These are phyloP conservation scores for Setaria viridis DNA, from an alignment of 202 grass and related monocot genomes.

Conservation along the genomic window DNA sequence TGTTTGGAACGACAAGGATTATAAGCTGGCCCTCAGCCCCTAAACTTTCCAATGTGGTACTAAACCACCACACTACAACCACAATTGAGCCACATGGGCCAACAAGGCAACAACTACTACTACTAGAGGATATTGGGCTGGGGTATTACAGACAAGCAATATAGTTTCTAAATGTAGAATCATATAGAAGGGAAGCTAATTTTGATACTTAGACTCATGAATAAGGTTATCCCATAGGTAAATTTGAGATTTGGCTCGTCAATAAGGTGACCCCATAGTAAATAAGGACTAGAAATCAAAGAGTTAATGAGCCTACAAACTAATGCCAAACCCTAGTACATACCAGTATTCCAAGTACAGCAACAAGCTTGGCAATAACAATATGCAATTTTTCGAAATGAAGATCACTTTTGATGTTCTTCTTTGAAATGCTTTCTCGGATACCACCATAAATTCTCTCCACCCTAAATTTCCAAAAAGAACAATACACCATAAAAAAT, in stretches of 20 bases:
- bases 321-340: constrained; percentile 30
- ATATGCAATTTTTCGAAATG: constrained; percentile 63
- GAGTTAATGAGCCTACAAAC: background rate
- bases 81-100: no score
- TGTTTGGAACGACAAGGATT: no score
- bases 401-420: constrained; percentile 48
- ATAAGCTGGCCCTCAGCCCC: no score
- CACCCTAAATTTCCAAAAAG: constrained; percentile 64
- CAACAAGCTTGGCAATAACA: constrained; percentile 84
- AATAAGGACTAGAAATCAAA: background rate
- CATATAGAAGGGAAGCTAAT: no score
- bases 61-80: no score
- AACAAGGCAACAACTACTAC: no score
- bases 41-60: no score
- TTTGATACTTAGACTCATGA: background rate
- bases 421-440: constrained; percentile 60
- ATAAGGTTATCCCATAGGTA: background rate
- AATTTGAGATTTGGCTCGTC: background rate
- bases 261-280: constrained; percentile 6
- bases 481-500: constrained; percentile 39
- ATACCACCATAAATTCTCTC: constrained; percentile 68
- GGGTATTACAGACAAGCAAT: no score
- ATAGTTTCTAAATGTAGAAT: no score
- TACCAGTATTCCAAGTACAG: constrained; percentile 87
- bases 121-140: no score